Conservation (phyloP, 2,329 filamentous ascomycete genomes). For the Nemania sp. region DNA sequence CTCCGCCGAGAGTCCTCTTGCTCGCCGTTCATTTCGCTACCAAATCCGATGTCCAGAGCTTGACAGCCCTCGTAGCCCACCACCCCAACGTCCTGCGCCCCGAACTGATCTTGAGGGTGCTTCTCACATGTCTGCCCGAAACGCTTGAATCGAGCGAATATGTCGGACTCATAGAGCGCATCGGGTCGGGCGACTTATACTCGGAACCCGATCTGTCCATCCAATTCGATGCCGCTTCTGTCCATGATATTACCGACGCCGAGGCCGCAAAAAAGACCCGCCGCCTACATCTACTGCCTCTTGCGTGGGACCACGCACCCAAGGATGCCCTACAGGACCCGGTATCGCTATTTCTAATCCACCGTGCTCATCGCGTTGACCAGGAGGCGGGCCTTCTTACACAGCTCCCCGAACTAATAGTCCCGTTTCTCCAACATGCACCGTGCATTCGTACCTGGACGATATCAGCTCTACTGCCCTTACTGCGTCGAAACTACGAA, state of each 20-base stretch:
- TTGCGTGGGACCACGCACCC: slow-evolving; percentile 63
- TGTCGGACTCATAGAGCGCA: slow-evolving; percentile 68
- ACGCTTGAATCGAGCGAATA: slow-evolving; percentile 73
- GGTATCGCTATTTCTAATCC: slow-evolving; percentile 73
- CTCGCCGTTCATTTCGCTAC: slow-evolving; percentile 78
- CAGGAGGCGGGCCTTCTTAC: slow-evolving; percentile 76
- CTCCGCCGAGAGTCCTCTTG: slow-evolving; percentile 76
- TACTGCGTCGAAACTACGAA: slow-evolving; percentile 75
- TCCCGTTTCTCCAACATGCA: slow-evolving; percentile 74
- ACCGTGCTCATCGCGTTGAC: slow-evolving; percentile 76
- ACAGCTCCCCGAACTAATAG: slow-evolving; percentile 74
- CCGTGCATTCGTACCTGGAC: slow-evolving; percentile 75
- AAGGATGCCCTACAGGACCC: slow-evolving; percentile 64
- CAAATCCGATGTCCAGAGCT: slow-evolving; percentile 71
- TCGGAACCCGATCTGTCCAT: slow-evolving; percentile 51
- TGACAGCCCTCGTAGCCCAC: slow-evolving; percentile 70
- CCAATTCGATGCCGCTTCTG: slow-evolving; percentile 66
- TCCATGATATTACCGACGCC: slow-evolving; percentile 70
- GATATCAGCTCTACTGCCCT: slow-evolving; percentile 75
- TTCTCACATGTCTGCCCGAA: slow-evolving; percentile 83
- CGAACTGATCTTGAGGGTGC: slow-evolving; percentile 75
- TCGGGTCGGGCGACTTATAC: slow-evolving; percentile 63
- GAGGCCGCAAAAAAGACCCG: slow-evolving; percentile 73
- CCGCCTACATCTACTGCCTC: slow-evolving; percentile 72
- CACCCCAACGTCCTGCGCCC: slow-evolving; percentile 69